Percentiles rank a stretch among this genome's conserved stretches.
These are phyloP conservation scores for Rhodotorula sphaerocarpa DNA, from an alignment of 768 basidiomycete species.

Conservation along the genomic window DNA sequence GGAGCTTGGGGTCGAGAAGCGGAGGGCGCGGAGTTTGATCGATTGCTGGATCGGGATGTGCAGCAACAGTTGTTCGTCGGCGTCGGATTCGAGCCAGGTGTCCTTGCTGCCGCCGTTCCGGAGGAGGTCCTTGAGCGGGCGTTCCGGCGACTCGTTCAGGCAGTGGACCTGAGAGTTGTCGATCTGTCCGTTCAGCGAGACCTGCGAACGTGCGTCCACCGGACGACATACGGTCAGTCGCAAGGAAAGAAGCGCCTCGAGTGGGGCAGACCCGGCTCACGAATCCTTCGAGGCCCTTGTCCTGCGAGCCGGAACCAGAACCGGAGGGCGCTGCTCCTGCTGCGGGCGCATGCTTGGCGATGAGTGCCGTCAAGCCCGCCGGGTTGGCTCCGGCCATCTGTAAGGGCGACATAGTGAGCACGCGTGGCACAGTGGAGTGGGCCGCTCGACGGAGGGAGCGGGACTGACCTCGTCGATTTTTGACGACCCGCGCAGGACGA, in stretches of 20 bases:
- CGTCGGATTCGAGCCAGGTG: conserved; percentile 58
- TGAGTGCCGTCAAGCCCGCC: conserved; percentile 18
- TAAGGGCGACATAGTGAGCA: not conserved
- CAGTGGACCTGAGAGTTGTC: conserved; percentile 59
- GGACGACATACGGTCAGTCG: no score
- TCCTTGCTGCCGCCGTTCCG: conserved; percentile 42
- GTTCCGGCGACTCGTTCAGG: conserved; percentile 56
- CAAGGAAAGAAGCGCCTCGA: not conserved
- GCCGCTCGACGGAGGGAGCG: not conserved
- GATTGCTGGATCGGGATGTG: conserved; percentile 52
- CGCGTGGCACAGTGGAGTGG: not conserved
- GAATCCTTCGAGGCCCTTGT: conserved; percentile 37
- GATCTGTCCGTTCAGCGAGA: conserved; percentile 48
- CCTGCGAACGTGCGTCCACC: conserved; percentile 32
- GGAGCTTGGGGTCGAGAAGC: conserved; percentile 47
- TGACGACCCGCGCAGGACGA: conserved; percentile 37
- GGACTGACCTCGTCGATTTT: conserved; percentile 24
- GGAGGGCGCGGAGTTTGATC: conserved; percentile 57
- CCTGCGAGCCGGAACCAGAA: conserved; percentile 1
- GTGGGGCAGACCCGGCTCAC: conserved; percentile 2
- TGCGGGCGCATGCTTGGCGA: conserved; percentile 34
- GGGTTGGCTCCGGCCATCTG: conserved; percentile 39
- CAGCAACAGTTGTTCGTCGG: conserved; percentile 63
- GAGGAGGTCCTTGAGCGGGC: conserved; percentile 54
- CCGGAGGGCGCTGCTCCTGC: not conserved